These are phyloP conservation scores for Yamagishiella unicocca DNA, from an alignment of 139 green algal genomes.

Conservation along the genomic window DNA sequence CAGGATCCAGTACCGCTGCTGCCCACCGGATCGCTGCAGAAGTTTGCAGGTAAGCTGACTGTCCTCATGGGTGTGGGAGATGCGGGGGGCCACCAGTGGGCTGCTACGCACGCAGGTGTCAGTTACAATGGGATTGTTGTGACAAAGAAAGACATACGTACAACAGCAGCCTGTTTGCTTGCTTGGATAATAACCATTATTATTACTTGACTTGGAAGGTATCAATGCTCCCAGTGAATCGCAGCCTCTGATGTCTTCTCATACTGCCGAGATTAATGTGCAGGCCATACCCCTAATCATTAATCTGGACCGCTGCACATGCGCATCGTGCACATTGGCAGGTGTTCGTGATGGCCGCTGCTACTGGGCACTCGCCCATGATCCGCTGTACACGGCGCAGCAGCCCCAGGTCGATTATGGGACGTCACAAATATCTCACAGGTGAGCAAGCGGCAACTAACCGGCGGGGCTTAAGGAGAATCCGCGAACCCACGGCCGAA, in stretches of 20 bases:
- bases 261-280: too few relatives aligned
- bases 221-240: too few relatives aligned
- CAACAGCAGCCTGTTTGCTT: too few relatives aligned
- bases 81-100: too few relatives aligned
- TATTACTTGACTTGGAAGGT: too few relatives aligned
- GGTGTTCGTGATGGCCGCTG: neutral
- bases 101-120: too few relatives aligned
- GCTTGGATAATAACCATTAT: too few relatives aligned
- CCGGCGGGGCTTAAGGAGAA: neutral
- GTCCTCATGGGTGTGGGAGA: too few relatives aligned
- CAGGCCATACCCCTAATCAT: neutral
- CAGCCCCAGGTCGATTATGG: neutral
- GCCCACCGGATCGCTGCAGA: neutral
- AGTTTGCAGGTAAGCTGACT: conserved; percentile 3
- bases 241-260: too few relatives aligned
- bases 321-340: neutral
- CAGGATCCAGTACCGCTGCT: neutral
- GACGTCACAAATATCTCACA: neutral
- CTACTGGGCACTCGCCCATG: neutral
- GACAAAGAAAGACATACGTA: too few relatives aligned
- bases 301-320: neutral
- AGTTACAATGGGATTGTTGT: too few relatives aligned
- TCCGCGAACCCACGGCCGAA: too few relatives aligned
- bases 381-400: neutral
- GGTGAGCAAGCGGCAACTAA: neutral